A percentile compares a stretch with the other conserved stretches of the same genome.
These are phyloP conservation scores for Marsdenia floribunda DNA, from an alignment of 257 asterid species.

Conservation along the genomic window DNA sequence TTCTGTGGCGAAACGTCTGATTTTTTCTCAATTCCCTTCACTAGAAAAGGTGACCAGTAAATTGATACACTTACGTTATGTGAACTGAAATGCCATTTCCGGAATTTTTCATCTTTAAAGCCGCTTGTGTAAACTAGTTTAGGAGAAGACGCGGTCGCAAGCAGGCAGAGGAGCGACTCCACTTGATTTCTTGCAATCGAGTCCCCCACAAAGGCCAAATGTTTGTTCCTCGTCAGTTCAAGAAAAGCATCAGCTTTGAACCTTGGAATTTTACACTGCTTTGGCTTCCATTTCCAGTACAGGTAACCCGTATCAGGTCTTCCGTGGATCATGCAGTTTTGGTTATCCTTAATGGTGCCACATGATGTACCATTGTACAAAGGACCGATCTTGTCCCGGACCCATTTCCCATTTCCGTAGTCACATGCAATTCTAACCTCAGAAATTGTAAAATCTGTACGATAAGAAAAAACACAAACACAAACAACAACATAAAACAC, in stretches of 20 bases:
- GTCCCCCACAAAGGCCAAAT: constrained; percentile 82
- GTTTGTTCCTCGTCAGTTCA: constrained; percentile 38
- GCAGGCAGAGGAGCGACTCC: constrained; percentile 67
- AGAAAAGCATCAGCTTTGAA: constrained; percentile 60
- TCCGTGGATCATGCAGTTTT: constrained; percentile 61
- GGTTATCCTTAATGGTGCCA: constrained; percentile 56
- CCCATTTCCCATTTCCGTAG: constrained; percentile 62
- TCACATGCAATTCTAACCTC: constrained; percentile 37
- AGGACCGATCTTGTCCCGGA: constrained; percentile 33
- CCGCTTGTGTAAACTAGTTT: constrained; percentile 39
- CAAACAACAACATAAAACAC: not conserved
- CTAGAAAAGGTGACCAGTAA: constrained; percentile 88
- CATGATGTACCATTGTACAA: constrained; percentile 67
- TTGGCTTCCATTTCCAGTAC: constrained; percentile 71
- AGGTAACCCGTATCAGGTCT: constrained; percentile 62
- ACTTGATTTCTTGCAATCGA: constrained; percentile 80
- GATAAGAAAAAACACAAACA: no score
- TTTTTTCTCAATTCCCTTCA: constrained; percentile 53
- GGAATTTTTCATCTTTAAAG: constrained; percentile 57
- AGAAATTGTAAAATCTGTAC: constrained; percentile 25
- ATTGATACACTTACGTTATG: constrained; percentile 44
- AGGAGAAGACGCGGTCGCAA: constrained; percentile 44
- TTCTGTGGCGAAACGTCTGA: constrained; percentile 3
- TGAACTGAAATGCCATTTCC: constrained; percentile 53
- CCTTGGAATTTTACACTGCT: constrained; percentile 50